phyloP scores from a whole-genome alignment of 768 basidiomycete genomes.

The Dentipellis fragilis region DNA sequence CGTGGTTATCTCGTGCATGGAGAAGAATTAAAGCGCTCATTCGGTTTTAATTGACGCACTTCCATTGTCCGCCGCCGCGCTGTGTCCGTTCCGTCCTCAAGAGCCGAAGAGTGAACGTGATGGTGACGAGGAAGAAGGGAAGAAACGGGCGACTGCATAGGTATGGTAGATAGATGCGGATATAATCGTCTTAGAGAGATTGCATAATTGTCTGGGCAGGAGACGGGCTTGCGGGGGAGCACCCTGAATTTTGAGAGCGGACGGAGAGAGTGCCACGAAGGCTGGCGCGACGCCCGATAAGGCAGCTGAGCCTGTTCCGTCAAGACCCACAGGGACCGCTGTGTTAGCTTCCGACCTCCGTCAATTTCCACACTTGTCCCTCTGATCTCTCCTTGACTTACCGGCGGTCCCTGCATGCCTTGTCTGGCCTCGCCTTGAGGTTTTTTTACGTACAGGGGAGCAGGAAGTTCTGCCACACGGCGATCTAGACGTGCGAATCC shows the following conservation, averaged over 20 bases:
- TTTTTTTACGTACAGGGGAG: not conserved
- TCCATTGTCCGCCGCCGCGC: conserved; percentile 26
- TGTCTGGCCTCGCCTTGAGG: not conserved
- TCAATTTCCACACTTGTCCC: not conserved
- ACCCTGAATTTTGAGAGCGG: not conserved
- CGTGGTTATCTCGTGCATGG: conserved; percentile 65
- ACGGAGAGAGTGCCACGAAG: not conserved
- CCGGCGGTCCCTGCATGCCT: not conserved
- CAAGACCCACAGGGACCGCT: too few species aligned
- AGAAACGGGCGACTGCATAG: conserved; percentile 40
- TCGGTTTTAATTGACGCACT: conserved; percentile 56
- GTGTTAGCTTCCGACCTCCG: not conserved
- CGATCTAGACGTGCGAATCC: conserved; percentile 1
- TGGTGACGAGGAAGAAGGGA: conserved; percentile 30
- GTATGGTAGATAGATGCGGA: conserved; percentile 10
- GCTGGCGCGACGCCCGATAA: not conserved
- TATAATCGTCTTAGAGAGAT: not conserved
- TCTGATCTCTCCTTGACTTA: not conserved
- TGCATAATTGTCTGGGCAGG: not conserved
- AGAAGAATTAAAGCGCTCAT: conserved; percentile 59
- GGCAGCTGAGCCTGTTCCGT: not conserved
- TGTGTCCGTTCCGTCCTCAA: conserved; percentile 2
- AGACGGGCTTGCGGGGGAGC: too few species aligned
- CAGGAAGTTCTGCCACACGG: not conserved
- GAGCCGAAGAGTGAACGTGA: conserved; percentile 18